These are phyloP conservation scores for Paraleonurus japonicus DNA, from an alignment of 257 asterid genomes.

Conservation along the genomic window DNA sequence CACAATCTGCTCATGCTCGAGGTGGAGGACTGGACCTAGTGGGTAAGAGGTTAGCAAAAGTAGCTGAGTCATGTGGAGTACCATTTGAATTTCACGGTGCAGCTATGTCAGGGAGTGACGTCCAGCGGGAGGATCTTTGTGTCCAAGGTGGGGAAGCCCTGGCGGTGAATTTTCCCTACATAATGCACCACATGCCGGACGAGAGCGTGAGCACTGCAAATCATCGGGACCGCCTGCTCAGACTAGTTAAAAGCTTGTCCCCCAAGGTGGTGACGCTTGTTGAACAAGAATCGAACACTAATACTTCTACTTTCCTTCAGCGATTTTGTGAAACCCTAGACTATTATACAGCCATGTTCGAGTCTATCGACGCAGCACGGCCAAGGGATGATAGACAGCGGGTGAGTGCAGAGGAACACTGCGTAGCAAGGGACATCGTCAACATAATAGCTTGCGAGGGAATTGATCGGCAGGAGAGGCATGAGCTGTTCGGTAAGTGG, in stretches of 20 bases:
- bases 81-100: conserved; percentile 80
- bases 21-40: conserved; percentile 86
- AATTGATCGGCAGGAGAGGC: conserved; percentile 78
- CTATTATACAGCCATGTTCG: conserved; percentile 86
- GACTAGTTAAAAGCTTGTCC: conserved; percentile 72
- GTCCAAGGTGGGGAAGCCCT: conserved; percentile 72
- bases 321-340: conserved; percentile 74
- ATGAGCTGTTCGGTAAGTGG: conserved; percentile 90
- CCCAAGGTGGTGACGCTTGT: conserved; percentile 82
- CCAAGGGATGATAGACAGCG: conserved; percentile 68
- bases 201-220: conserved; percentile 85
- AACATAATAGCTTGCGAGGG: conserved; percentile 92
- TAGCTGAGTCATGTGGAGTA: conserved; percentile 67
- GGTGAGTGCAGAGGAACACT: conserved; percentile 78
- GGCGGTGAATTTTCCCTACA: conserved; percentile 82
- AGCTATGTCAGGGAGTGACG: conserved; percentile 71
- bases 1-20: conserved; percentile 76
- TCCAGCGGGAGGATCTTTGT: conserved; percentile 49
- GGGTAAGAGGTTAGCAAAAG: conserved; percentile 56
- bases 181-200: conserved; percentile 94
- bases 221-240: conserved; percentile 74
- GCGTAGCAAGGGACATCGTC: conserved; percentile 79
- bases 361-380: conserved; percentile 73
- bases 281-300: conserved; percentile 90
- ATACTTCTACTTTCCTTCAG: conserved; percentile 64